These are phyloP conservation scores for Thielaviopsis euricoi DNA, from an alignment of 2,329 filamentous ascomycete genomes.

Conservation along the genomic window DNA sequence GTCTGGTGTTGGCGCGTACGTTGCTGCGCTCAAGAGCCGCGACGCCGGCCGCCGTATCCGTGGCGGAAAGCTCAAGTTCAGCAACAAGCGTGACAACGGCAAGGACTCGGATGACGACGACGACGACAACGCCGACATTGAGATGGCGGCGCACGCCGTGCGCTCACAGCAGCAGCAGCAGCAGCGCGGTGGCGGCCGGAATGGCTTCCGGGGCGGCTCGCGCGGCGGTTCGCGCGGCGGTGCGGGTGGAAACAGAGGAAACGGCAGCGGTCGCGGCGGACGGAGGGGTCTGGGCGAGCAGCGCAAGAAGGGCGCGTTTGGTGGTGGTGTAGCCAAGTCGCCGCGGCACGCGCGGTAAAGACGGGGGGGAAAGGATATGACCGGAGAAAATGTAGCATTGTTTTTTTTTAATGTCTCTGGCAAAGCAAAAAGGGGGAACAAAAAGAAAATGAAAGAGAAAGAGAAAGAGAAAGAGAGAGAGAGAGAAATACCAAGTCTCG, in stretches of 20 bases:
- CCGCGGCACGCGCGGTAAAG: constrained; percentile 1
- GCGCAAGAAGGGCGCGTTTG: constrained; percentile 27
- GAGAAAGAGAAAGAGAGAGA: not conserved
- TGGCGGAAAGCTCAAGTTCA: constrained; percentile 55
- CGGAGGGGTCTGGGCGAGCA: constrained; percentile 34
- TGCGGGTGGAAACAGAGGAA: constrained; percentile 15
- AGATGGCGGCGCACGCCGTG: constrained; percentile 21
- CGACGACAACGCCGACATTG: constrained; percentile 33
- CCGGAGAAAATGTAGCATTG: too few species aligned
- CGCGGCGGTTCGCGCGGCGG: constrained; percentile 24
- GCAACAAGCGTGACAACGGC: constrained; percentile 38
- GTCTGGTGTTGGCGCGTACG: constrained; percentile 50
- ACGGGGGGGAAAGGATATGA: not conserved
- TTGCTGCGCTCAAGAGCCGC: constrained; percentile 51
- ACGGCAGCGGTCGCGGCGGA: constrained; percentile 23
- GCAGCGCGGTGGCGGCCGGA: constrained; percentile 18
- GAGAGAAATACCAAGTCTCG: not conserved
- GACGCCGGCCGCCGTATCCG: constrained; percentile 48
- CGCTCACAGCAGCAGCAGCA: constrained; percentile 22
- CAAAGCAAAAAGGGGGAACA: too few species aligned
- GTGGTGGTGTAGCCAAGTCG: constrained; percentile 26
- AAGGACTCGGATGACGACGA: constrained; percentile 30
- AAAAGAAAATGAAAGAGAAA: not conserved
- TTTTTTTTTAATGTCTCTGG: too few species aligned
- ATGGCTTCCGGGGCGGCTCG: constrained; percentile 18